Base-by-base conservation (phyloP, 108 stramenopile genomes). In the Aurantiochytrium sp. region DNA sequence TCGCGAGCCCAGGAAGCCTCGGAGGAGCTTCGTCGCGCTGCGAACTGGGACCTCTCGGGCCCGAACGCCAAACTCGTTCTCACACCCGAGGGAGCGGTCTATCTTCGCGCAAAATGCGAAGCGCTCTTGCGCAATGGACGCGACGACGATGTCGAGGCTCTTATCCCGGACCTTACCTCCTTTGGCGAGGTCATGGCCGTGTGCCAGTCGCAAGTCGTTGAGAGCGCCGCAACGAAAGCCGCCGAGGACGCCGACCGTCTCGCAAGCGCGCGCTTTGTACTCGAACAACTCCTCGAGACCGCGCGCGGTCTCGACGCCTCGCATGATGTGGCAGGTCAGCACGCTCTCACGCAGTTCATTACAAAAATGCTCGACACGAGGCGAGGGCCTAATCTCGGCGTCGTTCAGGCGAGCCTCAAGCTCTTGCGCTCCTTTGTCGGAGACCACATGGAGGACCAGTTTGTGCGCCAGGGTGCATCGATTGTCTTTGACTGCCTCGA, bases 291-390 rank as follows among this genome's bases (percentile, higher is more conserved):
- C 23, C 45, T 83, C 1, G 45, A 53, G 76, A 47, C 28, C 49
- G 76, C 49, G 14, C 19, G 3, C 19, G 51, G 19, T 53, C 28
- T 83, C 18, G 51, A 83, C 28, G 45, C 76, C n/a, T 25, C 45
- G n/a, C 76, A 83, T 23, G 76, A 83, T 45, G 51, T 83, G 10
- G 76, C 51, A 35, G 76, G 76, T 16, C 76, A 83, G 76, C 76
- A 83, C n/a, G 51, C 45, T 35, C 12, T 83, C 12, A 83, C 76
- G 19, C 45, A 53, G 51, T 83, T 53, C 25, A 35, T 83, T 23
- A 83, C 76, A 2, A 69, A 69, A 23, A 14, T 69, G 10, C 42
- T 69, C 10, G 64, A 69, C 25, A 69, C 42, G 64, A 14, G 64
- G 8, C 64, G 42, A 8, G 64, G 64, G 10, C 64, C 64, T 0